Percentiles rank a stretch among this genome's conserved stretches.
These are phyloP conservation scores for Lippia alba DNA, from an alignment of 305 asterid species.

Conservation along the genomic window DNA sequence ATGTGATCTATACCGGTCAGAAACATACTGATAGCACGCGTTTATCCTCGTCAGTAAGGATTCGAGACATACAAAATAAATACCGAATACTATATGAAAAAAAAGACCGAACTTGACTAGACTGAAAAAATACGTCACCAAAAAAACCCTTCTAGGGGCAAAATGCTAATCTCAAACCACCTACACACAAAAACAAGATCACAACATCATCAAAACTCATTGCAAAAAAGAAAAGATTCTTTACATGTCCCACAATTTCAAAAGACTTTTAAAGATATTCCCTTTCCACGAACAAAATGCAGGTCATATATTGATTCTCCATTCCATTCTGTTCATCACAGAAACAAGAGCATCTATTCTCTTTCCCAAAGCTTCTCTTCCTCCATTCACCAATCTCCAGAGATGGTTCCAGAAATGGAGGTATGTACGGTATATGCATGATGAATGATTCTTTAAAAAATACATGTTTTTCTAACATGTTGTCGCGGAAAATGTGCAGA, in stretches of 20 bases:
- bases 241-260: conserved; percentile 81
- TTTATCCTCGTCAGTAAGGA: too few relatives aligned
- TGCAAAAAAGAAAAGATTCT: conserved; percentile 60
- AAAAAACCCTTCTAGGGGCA: background rate
- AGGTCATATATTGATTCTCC: conserved; percentile 69
- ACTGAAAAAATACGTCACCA: too few relatives aligned
- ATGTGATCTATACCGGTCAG: too few relatives aligned
- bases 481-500: conserved; percentile 51
- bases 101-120: too few relatives aligned
- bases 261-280: conserved; percentile 68
- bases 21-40: too few relatives aligned
- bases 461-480: background rate
- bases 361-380: conserved; percentile 18
- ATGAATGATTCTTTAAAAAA: background rate
- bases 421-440: conserved; percentile 33
- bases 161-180: background rate
- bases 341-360: conserved; percentile 29
- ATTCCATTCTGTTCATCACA: conserved; percentile 36
- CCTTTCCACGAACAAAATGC: conserved; percentile 52
- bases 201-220: background rate
- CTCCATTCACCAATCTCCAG: conserved; percentile 28
- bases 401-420: conserved; percentile 57
- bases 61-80: too few relatives aligned
- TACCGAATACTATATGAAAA: too few relatives aligned
- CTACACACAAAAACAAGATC: too few relatives aligned